Evolutionary conservation across 208 protist genomes (phyloP).

Genomic region (Trypanosoma boissoni): DNA sequence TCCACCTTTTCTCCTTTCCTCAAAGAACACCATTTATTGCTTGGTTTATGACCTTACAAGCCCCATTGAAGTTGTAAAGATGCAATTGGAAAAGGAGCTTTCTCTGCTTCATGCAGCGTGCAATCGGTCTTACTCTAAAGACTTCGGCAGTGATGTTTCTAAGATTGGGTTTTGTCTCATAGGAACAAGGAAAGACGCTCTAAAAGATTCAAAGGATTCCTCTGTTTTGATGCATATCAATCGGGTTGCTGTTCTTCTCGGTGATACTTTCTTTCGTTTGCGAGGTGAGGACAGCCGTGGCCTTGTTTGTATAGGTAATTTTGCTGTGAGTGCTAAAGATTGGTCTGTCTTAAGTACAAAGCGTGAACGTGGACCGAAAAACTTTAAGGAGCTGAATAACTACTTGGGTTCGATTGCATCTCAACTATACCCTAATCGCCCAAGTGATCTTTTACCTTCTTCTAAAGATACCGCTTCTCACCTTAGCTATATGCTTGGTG

Average conservation of each 20-base stretch:
- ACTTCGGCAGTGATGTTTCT: conserved; percentile 18
- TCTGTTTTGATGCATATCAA: conserved; percentile 26
- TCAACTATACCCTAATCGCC: conserved; percentile 19
- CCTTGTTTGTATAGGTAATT: conserved; percentile 27
- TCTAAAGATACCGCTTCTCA: conserved; percentile 29
- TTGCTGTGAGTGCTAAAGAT: conserved; percentile 24
- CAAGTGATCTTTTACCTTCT: conserved; percentile 26
- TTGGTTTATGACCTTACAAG: conserved; percentile 30
- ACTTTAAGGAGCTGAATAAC: conserved; percentile 23
- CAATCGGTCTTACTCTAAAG: conserved; percentile 21
- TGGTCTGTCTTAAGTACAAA: conserved; percentile 30
- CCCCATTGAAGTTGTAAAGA: conserved; percentile 23
- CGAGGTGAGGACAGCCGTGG: conserved; percentile 25
- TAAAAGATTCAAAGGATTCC: conserved; percentile 21
- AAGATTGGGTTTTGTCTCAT: conserved; percentile 28
- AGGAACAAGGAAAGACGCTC: conserved; percentile 23
- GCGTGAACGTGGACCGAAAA: conserved; percentile 21
- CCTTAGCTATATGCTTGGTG: conserved; percentile 29
- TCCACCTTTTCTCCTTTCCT: conserved; percentile 21
- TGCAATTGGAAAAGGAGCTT: conserved; percentile 23
- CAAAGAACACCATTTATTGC: conserved; percentile 22
- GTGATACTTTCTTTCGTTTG: conserved; percentile 28
- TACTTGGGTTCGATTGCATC: conserved; percentile 20
- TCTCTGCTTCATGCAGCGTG: conserved; percentile 24
- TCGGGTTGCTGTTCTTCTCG: conserved; percentile 25